phyloP scores from a whole-genome alignment of 2,329 filamentous ascomycete species.

The Aspergillus sergii region DNA sequence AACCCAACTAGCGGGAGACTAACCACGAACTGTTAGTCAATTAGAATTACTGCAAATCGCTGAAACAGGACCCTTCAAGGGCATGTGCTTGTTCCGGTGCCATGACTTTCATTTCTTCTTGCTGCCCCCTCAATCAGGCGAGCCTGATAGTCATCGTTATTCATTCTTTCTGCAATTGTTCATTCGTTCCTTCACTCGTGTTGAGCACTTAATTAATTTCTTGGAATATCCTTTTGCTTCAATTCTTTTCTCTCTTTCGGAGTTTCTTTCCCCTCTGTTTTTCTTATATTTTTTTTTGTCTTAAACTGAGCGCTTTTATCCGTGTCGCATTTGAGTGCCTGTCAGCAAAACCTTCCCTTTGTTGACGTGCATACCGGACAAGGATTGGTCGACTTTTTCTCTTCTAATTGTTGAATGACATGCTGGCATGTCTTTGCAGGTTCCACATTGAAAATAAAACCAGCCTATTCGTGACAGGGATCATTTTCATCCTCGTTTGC shows the following conservation, averaged over 20 bases:
- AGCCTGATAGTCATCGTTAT: neutral
- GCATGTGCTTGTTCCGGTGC: neutral
- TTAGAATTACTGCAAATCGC: neutral
- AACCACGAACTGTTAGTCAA: conserved; percentile 1
- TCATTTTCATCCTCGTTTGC: neutral
- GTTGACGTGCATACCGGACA: neutral
- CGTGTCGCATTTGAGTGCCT: neutral
- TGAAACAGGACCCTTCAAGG: conserved; percentile 1
- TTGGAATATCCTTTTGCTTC: neutral
- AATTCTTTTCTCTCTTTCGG: conserved; percentile 6
- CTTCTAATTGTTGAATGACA: conserved; percentile 13
- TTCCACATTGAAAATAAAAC: neutral
- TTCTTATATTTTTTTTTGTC: neutral
- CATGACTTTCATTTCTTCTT: neutral
- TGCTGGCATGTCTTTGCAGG: conserved; percentile 26
- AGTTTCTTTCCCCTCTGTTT: conserved; percentile 4
- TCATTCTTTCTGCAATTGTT: neutral
- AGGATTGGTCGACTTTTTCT: conserved; percentile 5
- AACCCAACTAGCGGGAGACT: neutral
- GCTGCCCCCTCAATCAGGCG: conserved; percentile 4
- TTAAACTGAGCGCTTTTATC: neutral
- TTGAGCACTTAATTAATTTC: neutral
- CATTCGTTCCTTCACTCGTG: neutral
- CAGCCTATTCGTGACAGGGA: neutral
- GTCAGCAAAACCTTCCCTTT: conserved; percentile 3